These are phyloP conservation scores for Grammothele lineata DNA, from an alignment of 768 basidiomycete species.

Conservation along the genomic window DNA sequence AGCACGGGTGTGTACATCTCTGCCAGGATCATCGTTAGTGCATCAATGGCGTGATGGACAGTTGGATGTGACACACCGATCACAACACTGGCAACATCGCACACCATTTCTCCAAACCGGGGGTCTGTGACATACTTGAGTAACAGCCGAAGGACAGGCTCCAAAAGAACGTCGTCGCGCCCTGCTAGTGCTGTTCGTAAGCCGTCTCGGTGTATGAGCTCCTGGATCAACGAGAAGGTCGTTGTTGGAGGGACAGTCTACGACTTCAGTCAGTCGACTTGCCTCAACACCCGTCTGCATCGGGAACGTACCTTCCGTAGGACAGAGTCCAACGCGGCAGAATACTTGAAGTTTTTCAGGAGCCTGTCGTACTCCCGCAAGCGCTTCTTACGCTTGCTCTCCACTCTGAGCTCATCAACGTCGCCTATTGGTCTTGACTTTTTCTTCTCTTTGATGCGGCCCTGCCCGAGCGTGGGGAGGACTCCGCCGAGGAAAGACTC, in stretches of 20 bases:
- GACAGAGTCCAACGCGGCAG: conserved; percentile 90
- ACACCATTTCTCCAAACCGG: conserved; percentile 87
- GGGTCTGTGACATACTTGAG: conserved; percentile 85
- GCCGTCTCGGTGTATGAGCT: conserved; percentile 89
- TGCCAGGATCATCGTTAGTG: conserved; percentile 29
- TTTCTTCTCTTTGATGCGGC: conserved; percentile 44
- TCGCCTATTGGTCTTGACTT: conserved; percentile 53
- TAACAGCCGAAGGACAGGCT: conserved; percentile 85
- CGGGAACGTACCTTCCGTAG: conserved; percentile 71
- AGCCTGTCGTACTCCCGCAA: conserved; percentile 86
- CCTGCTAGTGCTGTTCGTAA: conserved; percentile 81
- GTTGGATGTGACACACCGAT: conserved; percentile 55
- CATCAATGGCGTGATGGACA: neutral
- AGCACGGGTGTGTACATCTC: conserved; percentile 90
- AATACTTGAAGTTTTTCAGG: conserved; percentile 91
- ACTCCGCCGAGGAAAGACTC: conserved; percentile 62
- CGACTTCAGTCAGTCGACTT: neutral
- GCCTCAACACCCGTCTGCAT: too few relatives aligned
- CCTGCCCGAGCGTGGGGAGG: conserved; percentile 53
- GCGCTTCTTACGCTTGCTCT: conserved; percentile 62
- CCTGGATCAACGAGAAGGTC: conserved; percentile 87
- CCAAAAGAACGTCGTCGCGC: conserved; percentile 89
- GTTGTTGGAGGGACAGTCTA: conserved; percentile 82
- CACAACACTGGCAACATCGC: conserved; percentile 73
- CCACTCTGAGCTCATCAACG: conserved; percentile 72